A percentile compares a stretch with the other conserved stretches of the same genome.
Conservation (phyloP, 148 eudicot species). For the Gaultheria prostrata region DNA sequence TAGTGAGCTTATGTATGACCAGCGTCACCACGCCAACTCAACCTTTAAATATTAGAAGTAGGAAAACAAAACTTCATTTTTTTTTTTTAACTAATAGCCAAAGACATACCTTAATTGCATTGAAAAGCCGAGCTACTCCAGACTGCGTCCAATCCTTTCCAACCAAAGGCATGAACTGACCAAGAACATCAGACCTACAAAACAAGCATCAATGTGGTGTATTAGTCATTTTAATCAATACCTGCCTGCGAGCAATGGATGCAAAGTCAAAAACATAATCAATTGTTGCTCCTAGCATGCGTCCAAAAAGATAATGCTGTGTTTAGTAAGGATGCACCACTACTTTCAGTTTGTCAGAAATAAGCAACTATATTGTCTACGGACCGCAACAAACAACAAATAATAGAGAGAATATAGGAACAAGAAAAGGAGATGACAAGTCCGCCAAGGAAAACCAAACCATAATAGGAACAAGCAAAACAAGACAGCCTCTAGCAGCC, state of each 20-base stretch:
- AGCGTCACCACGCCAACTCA: not conserved
- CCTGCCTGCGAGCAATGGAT: not conserved
- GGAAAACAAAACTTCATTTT: not conserved
- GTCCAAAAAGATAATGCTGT: not conserved
- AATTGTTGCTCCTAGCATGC: not conserved
- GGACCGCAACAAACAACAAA: not conserved
- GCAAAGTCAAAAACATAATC: not conserved
- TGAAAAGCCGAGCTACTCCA: constrained; percentile 93
- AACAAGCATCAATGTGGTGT: constrained; percentile 12
- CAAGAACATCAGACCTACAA: constrained; percentile 98
- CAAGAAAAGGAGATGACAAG: not conserved
- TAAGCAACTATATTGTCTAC: not conserved
- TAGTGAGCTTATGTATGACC: not conserved
- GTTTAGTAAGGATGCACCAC: not conserved
- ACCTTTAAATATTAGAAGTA: not conserved
- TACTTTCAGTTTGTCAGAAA: not conserved
- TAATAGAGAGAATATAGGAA: not conserved
- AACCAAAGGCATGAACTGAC: constrained; percentile 98
- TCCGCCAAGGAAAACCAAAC: not conserved
- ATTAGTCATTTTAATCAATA: not conserved
- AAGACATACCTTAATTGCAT: constrained; percentile 80
- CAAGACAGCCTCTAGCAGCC: not conserved
- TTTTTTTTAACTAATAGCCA: not conserved
- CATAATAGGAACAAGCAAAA: not conserved
- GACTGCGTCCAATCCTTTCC: constrained; percentile 99